Base-by-base conservation (phyloP, 108 stramenopile genomes). In the Fragilariopsis cylindrus region DNA sequence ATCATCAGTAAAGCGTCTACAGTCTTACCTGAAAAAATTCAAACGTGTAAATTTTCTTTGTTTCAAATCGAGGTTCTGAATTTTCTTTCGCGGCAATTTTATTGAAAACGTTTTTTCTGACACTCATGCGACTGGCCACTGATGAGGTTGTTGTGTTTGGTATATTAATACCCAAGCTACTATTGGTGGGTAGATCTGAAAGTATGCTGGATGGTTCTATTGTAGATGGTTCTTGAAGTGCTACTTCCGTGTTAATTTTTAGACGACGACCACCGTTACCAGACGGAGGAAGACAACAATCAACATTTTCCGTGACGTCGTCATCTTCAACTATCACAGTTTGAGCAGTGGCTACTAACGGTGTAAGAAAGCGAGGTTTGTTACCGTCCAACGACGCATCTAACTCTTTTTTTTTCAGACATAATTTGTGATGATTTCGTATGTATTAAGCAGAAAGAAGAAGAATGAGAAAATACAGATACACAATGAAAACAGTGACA, bases 341-440 rank as follows among this genome's bases (percentile, higher is more conserved):
- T 55, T 87, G 85, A 0, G 90, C 84, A 40, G 88, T 87, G 13
- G 84, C 84, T 47, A 78, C 85, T 19, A 91, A 75, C 11, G 90
- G 90, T 46, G 81, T 76, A 54, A 91, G 57, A 52, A 88, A 82
- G 11, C 85, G 73, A 15, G 90, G 90, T 62, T 76, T 49, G 42
- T 81, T 70, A 18, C 78, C 83, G 62, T 86, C 88, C 64, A 91
- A 58, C 12, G 80, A 70, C 1, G 79, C 83, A 62, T 89, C 86
- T 66, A 89, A 75, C 43, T 86, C 49, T 87, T 30, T 30, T 30
- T 30, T 30, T 87, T 44, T 81, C 75, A 44, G 79, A 70, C 15
- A 41, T 81, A n/a, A 74, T 44, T 15, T 49, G 56, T 54, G n/a
- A n/a, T 54, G n/a, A 54, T 15, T 15, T 54, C 15, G 39, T 30